Base-by-base conservation (phyloP, 2,329 filamentous ascomycete species). In the Xylariaceae sp. region DNA sequence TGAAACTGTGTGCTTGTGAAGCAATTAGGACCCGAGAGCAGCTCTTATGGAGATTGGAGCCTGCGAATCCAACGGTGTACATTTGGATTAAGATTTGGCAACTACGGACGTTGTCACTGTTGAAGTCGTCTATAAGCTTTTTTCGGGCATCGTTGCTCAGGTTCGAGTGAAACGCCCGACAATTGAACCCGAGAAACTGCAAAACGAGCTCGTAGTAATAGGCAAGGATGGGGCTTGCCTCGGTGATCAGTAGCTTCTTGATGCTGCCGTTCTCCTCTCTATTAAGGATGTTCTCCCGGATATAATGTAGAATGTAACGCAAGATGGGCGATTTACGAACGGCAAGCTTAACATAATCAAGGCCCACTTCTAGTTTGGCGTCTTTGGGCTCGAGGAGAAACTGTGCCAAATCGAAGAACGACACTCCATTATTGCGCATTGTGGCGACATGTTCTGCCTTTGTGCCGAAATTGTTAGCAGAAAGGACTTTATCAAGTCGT, bases 61-160 rank as follows among this genome's bases (percentile, higher is more conserved):
- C 68, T 0, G 66, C 67, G 29, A 68, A 68, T 0, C 63, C 64
- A n/a, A 71, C 69, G 0, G 54, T 64, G 50, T 70, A 70, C 57
- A 68, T 60, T 52, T 70, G 69, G 6, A 71, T 70, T 18, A 71
- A n/a, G 1, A 71, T 59, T 20, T 71, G 68, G 50, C 65, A 68
- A 26, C 1, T 66, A 67, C 2, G 20, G 2, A 52, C 20, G 0
- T 29, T 4, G 3, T 54, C 54, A 7, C 48, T 50, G 20, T 70
- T 71, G 56, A 71, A 71, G 10, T 58, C 61, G 14, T 60, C 57
- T 20, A 70, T 58, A 1, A 71, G 61, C 0, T 60, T 41, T 44
- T 65, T 63, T 12, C 69, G 59, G 23, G 67, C 57, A 0, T 65
- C 59, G 0, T 50, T 20, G 5, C 53, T 50, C 16, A 71, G 29